Evolutionary conservation across 176 grass and related monocot genomes (phyloP), one percentile per base, ranked within the genome.

Genomic region (Aegilops sharonensis): DNA sequence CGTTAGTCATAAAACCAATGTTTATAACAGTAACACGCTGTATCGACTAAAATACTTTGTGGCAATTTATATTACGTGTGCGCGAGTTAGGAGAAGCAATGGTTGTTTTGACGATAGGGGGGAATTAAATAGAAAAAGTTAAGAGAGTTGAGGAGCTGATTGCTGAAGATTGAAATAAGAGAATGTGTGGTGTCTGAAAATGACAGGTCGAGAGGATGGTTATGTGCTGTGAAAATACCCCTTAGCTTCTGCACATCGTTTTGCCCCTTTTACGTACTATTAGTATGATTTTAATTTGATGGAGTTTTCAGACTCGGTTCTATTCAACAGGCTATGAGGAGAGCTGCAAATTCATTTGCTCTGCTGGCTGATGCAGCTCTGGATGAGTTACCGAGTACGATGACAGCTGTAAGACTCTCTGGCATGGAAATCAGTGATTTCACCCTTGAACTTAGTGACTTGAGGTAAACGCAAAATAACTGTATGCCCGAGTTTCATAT

Each of bases 401-500:
- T 97, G 90, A 78, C 92, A 6, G 88, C 92, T 52, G 64, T 97
- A 76, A 93, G 92, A 56, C 86, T 97, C 8, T 90, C 88, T 77
- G 90, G 90, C 80, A 90, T 97, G 88, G 94, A 97, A 84, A 92
- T 97, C 45, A 92, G 90, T 83, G 94, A 97, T 92, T 90, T 97
- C 63, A 97, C 94, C 34, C 78, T 97, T 78, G 94, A 92, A 79
- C 75, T 97, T 87, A 97, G 83, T 78, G 92, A 92, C 90, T 88
- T 97, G 71, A 97, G 94, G 94, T 97, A 86, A 57, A 7, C 23
- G 43, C 56, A 32, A 68, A 52, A 52, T 78, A 17, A 5, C 21
- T 86, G 9, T 17, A 85, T 77, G 25, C 35, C 1, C 68, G 0
- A 62, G 5, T 52, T 70, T 25, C 39, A 85, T 30, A 80, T 77